Percentiles rank a stretch among this genome's conserved stretches.
phyloP scores from a whole-genome alignment of 768 basidiomycete species.

The Kwoniella dejecticola region DNA sequence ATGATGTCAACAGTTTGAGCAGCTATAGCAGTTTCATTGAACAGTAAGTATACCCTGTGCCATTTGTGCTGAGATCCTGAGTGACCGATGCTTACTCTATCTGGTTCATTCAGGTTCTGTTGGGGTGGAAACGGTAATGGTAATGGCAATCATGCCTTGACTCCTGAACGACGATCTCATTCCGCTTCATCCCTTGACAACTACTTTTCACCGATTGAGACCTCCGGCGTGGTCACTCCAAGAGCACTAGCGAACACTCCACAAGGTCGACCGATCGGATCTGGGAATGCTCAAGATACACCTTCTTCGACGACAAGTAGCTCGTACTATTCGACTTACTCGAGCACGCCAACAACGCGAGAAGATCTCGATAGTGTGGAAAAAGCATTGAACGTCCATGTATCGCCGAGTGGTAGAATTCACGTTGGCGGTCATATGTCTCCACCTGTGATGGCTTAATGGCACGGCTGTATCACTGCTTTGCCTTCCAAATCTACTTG shows the following conservation, averaged over 20 bases:
- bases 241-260: slow-evolving; percentile 7
- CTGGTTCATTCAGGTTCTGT: too few species aligned
- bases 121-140: slow-evolving; percentile 48
- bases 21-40: slow-evolving; percentile 50
- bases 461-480: neutral
- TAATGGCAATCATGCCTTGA: too few species aligned
- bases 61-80: neutral
- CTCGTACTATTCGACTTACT: slow-evolving; percentile 19
- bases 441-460: slow-evolving; percentile 11
- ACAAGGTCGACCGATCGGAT: neutral
- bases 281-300: slow-evolving; percentile 1
- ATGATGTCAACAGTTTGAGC: slow-evolving; percentile 28
- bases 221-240: slow-evolving; percentile 16
- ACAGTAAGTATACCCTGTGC: slow-evolving; percentile 45
- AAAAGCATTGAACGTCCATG: neutral
- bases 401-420: neutral
- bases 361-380: slow-evolving; percentile 27
- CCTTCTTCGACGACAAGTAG: slow-evolving; percentile 23
- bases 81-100: too few species aligned
- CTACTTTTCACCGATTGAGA: slow-evolving; percentile 25
- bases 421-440: slow-evolving; percentile 14
- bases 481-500: neutral
- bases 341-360: slow-evolving; percentile 19
- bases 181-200: slow-evolving; percentile 38
- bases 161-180: slow-evolving; percentile 29